A percentile compares a stretch with the other conserved stretches of the same genome.
Evolutionary conservation across 2,329 filamentous ascomycete species (phyloP).

Genomic region (Fusarium avenaceum): DNA sequence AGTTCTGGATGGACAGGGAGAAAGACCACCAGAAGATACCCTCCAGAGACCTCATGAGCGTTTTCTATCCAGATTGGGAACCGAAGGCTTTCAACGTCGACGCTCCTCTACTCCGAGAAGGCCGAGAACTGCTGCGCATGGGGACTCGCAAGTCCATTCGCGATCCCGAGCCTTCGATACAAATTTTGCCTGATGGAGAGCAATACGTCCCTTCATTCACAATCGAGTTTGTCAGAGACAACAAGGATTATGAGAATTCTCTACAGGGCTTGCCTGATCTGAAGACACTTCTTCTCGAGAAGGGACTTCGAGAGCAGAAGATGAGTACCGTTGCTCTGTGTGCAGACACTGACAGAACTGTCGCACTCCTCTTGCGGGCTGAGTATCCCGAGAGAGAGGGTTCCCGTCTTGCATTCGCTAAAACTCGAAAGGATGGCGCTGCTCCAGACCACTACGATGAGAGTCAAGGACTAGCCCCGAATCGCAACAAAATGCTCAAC

Average conservation of each 20-base stretch:
- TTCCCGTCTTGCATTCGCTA: not conserved
- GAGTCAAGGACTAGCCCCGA: not conserved
- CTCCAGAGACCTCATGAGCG: slow-evolving; percentile 33
- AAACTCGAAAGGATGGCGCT: not conserved
- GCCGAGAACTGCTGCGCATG: slow-evolving; percentile 41
- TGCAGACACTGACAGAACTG: slow-evolving; percentile 41
- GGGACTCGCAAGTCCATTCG: slow-evolving; percentile 30
- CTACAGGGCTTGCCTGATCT: slow-evolving; percentile 50
- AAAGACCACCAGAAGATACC: slow-evolving; percentile 47
- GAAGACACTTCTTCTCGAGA: slow-evolving; percentile 1
- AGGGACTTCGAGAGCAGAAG: not conserved
- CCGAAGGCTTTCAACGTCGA: slow-evolving; percentile 49
- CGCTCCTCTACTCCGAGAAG: slow-evolving; percentile 47
- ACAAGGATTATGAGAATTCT: slow-evolving; percentile 50
- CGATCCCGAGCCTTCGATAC: not conserved
- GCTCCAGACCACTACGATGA: slow-evolving; percentile 27
- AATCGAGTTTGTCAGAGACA: slow-evolving; percentile 43
- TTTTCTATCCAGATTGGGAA: slow-evolving; percentile 50
- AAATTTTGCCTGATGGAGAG: slow-evolving; percentile 28
- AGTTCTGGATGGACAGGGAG: slow-evolving; percentile 50
- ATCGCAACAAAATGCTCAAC: not conserved
- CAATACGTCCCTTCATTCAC: slow-evolving; percentile 15
- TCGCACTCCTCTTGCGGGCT: slow-evolving; percentile 8
- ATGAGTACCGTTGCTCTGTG: slow-evolving; percentile 18
- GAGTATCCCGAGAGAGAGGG: not conserved